Base-by-base conservation (phyloP, 139 green algal species). In the Haematococcus lacustris region DNA sequence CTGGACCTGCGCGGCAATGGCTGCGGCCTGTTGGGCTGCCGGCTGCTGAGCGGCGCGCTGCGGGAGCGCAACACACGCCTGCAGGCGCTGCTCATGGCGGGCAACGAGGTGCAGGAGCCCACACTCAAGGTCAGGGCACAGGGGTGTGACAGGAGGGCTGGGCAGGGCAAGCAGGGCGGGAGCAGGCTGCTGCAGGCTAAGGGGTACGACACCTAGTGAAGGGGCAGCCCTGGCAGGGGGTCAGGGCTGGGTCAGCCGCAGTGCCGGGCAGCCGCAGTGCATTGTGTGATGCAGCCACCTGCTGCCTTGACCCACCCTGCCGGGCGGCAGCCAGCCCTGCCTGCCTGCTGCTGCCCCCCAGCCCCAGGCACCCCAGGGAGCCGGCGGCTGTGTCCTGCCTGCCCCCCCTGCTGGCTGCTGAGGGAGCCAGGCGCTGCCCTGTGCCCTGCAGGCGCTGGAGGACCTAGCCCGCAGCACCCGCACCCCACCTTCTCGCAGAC, bases 1-100 rank as follows among this genome's bases (percentile, higher is more conserved):
- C 66, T 85, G 60, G 73, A 82, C 51, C 73, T 85, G 60, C 47
- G 65, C 1, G 9, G 25, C 69, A 82, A 82, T 66, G 65, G 25
- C 32, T 60, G 82, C 30, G 72, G 69, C 25, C 47, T 80, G 33
- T 63, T 71, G 63, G 75, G 70, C 9, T 79, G 62, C 72, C 38
- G 41, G 40, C 38, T 71, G 51, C 40, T 79, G 40, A 66, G 70
- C 40, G 70, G 26, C 1, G 26, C 66, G 47, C 70, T 83, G 65
- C 41, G 59, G 51, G 74, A 76, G 51, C 43, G 57, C 7, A 78
- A 80, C 70, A 62, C 6, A 23, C 43, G 23, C 0, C 38, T 83
- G 43, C n/a, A 51, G 43, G n/a, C 30, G 26, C 70, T 80, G 38
- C 37, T 65, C 37, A 35, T 83, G 70, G 57, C 25, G 28, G 72